Percentiles rank a stretch among this genome's conserved stretches.
Evolutionary conservation across 345 rosid species (phyloP).

Genomic region (Salix arbutifolia): DNA sequence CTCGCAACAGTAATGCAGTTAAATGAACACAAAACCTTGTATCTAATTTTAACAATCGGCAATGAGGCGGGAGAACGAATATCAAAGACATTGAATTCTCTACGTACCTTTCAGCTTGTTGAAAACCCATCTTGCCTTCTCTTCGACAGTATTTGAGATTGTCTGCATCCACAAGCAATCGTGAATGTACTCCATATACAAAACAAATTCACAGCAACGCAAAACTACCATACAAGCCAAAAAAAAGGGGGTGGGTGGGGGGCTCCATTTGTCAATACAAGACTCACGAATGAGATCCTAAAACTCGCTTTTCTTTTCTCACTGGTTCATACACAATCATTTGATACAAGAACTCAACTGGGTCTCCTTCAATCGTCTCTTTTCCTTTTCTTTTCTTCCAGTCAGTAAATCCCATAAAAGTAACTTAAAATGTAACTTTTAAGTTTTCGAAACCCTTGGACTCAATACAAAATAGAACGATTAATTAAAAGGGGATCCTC

Average conservation of each 20-base stretch:
- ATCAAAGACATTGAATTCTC: background rate
- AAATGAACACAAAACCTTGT: background rate
- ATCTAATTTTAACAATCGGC: background rate
- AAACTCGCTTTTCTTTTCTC: background rate
- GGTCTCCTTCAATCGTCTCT: background rate
- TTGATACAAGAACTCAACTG: background rate
- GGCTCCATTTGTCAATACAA: background rate
- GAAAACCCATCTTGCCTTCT: conserved; percentile 96
- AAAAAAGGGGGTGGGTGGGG: background rate
- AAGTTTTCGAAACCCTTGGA: background rate
- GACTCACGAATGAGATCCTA: background rate
- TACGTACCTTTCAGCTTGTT: conserved; percentile 83
- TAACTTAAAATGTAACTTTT: background rate
- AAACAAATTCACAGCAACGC: background rate
- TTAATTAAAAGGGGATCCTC: background rate
- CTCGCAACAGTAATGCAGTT: background rate
- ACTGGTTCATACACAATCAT: background rate
- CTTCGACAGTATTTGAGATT: conserved; percentile 84
- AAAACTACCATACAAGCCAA: background rate
- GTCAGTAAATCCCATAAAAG: background rate
- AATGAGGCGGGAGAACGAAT: background rate
- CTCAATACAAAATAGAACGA: background rate
- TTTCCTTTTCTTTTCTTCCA: background rate
- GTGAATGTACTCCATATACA: conserved; percentile 2
- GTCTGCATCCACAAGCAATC: conserved; percentile 42